A percentile compares a stretch with the other conserved stretches of the same genome.
phyloP scores from a whole-genome alignment of 192 early-diverging fungal genomes.

The Coemansia sp. region DNA sequence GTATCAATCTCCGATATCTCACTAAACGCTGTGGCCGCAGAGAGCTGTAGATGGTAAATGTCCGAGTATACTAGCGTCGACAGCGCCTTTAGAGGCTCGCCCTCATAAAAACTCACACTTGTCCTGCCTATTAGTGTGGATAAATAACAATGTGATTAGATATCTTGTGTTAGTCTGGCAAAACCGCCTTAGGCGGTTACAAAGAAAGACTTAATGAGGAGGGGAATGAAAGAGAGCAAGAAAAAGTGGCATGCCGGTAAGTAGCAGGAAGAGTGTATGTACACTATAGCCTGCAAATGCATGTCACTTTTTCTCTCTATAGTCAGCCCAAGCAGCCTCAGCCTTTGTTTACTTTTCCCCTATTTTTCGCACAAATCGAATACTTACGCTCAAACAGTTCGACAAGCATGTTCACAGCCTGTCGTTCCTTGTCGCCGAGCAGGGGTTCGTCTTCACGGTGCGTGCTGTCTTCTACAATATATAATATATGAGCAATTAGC shows the following conservation, averaged over 20 bases:
- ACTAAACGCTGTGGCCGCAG: slow-evolving; percentile 83
- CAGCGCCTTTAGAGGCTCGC: slow-evolving; percentile 73
- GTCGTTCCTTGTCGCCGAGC: slow-evolving; percentile 45
- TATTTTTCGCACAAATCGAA: background rate
- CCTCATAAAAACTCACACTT: slow-evolving; percentile 80
- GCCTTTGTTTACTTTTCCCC: too few species aligned
- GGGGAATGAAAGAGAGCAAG: too few species aligned
- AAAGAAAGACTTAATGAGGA: too few species aligned
- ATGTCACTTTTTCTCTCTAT: too few species aligned
- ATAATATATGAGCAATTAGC: background rate
- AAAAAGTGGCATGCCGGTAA: too few species aligned
- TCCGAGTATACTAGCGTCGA: slow-evolving; percentile 83
- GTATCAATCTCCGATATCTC: slow-evolving; percentile 88
- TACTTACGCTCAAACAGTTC: slow-evolving; percentile 52
- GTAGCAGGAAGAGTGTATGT: too few species aligned
- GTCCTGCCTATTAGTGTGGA: slow-evolving; percentile 57
- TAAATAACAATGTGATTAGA: background rate
- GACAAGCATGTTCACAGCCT: slow-evolving; percentile 49
- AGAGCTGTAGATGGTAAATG: slow-evolving; percentile 80
- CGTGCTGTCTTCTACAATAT: slow-evolving; percentile 34
- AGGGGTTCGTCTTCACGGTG: slow-evolving; percentile 46
- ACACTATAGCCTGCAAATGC: too few species aligned
- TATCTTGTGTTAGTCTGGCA: background rate
- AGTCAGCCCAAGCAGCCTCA: too few species aligned
- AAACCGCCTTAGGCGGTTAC: too few species aligned